phyloP scores from a whole-genome alignment of 2,329 filamentous ascomycete species.

The Monilinia fructicola region DNA sequence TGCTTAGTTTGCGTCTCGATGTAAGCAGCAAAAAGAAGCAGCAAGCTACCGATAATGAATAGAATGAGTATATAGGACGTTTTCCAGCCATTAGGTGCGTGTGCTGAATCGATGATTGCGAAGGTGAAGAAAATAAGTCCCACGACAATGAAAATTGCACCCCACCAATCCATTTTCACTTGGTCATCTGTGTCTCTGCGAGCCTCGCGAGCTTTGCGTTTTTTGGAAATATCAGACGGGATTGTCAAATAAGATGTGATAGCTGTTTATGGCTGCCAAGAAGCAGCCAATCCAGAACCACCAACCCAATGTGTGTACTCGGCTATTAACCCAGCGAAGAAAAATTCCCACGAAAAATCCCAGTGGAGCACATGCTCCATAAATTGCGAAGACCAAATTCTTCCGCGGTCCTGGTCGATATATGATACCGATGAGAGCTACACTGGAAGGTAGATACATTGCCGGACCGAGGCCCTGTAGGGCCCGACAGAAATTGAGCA shows the following conservation, averaged over 20 bases:
- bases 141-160: conserved; percentile 58
- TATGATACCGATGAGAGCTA: conserved; percentile 63
- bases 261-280: conserved; percentile 50
- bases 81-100: conserved; percentile 68
- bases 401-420: conserved; percentile 69
- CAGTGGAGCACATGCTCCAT: conserved; percentile 55
- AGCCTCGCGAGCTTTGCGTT: conserved; percentile 31
- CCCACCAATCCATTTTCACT: conserved; percentile 69
- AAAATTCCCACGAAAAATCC: conserved; percentile 63
- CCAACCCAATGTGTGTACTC: conserved; percentile 63
- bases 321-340: conserved; percentile 61
- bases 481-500: conserved; percentile 73
- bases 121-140: conserved; percentile 71
- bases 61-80: conserved; percentile 70
- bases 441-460: conserved; percentile 67
- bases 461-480: conserved; percentile 73
- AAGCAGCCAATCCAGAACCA: conserved; percentile 67
- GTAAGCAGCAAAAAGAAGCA: conserved; percentile 62
- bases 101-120: conserved; percentile 70
- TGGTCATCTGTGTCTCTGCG: conserved; percentile 29
- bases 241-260: conserved; percentile 50
- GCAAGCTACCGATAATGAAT: conserved; percentile 60
- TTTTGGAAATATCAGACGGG: conserved; percentile 48
- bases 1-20: conserved; percentile 66
- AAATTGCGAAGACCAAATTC: conserved; percentile 60